phyloP scores from a whole-genome alignment of 257 asterid species.

The Scutellaria baicalensis region DNA sequence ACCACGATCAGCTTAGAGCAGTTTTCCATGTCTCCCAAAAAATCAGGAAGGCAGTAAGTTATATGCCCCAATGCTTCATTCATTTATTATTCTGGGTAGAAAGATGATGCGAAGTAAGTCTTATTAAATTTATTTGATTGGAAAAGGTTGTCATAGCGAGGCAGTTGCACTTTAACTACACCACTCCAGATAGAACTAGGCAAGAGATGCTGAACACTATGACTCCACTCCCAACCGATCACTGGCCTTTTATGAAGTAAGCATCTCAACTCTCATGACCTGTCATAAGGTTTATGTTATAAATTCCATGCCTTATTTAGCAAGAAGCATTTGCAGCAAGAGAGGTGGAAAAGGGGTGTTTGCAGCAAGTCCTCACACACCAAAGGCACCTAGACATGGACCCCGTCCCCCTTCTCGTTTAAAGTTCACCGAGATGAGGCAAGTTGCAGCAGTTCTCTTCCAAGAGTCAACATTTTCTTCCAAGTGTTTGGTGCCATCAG shows the following conservation, averaged over 20 bases:
- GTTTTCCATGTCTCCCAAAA: constrained; percentile 93
- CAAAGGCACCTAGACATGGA: constrained; percentile 90
- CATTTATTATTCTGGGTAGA: not conserved
- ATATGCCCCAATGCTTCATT: not conserved
- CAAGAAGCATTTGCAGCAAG: constrained; percentile 42
- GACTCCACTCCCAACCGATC: constrained; percentile 87
- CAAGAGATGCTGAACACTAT: constrained; percentile 76
- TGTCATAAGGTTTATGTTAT: not conserved
- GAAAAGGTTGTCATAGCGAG: constrained; percentile 75
- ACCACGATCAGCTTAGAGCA: constrained; percentile 89
- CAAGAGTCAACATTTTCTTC: constrained; percentile 60
- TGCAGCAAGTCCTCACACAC: constrained; percentile 66
- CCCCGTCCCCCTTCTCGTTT: constrained; percentile 81
- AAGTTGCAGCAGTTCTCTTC: constrained; percentile 87
- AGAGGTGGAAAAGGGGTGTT: constrained; percentile 37
- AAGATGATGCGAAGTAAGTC: not conserved
- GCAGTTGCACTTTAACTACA: constrained; percentile 78
- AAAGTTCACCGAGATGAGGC: constrained; percentile 69
- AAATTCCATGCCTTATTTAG: not conserved
- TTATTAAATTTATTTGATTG: not conserved
- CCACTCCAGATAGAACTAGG: constrained; percentile 84
- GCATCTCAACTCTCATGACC: not conserved
- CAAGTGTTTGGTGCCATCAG: constrained; percentile 65
- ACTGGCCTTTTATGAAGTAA: constrained; percentile 76
- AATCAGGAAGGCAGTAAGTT: constrained; percentile 86